Conservation (phyloP, 164 flowering plant species). For the Nymphaea colorata region DNA sequence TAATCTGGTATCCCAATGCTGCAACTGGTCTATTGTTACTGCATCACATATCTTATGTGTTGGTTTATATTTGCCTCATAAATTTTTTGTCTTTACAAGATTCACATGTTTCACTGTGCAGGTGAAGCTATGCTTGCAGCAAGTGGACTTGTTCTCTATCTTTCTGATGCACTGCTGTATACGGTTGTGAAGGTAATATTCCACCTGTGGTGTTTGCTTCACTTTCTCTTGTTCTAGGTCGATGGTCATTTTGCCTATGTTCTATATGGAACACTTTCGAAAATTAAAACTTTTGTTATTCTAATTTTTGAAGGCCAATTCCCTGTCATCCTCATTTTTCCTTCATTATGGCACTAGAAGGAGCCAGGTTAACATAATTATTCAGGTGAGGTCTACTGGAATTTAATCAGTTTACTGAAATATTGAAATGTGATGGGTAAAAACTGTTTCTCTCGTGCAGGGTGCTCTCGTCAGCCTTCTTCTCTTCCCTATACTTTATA, state of each 20-base stretch:
- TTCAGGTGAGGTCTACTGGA: slow-evolving; percentile 44
- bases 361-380: slow-evolving; percentile 65
- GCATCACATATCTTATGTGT: not conserved
- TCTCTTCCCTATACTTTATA: slow-evolving; percentile 48
- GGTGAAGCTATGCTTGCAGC: not conserved
- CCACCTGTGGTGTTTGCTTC: not conserved
- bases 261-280: slow-evolving; percentile 39
- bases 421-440: slow-evolving; percentile 2
- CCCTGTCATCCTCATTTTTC: slow-evolving; percentile 17
- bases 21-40: not conserved
- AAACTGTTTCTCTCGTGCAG: slow-evolving; percentile 29
- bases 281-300: not conserved
- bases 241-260: slow-evolving; percentile 76
- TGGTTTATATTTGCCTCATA: too few relatives aligned
- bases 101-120: not conserved
- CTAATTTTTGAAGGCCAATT: not conserved
- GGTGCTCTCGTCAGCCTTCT: slow-evolving; percentile 75
- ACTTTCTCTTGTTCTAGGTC: slow-evolving; percentile 51
- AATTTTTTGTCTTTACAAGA: too few relatives aligned
- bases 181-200: not conserved
- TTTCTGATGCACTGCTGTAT: not conserved
- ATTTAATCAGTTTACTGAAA: slow-evolving; percentile 3
- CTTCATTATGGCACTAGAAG: slow-evolving; percentile 34
- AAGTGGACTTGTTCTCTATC: not conserved
- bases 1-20: not conserved